These are phyloP conservation scores for Phytophthora brassicae DNA, from an alignment of 352 stramenopile genomes.

Conservation along the genomic window DNA sequence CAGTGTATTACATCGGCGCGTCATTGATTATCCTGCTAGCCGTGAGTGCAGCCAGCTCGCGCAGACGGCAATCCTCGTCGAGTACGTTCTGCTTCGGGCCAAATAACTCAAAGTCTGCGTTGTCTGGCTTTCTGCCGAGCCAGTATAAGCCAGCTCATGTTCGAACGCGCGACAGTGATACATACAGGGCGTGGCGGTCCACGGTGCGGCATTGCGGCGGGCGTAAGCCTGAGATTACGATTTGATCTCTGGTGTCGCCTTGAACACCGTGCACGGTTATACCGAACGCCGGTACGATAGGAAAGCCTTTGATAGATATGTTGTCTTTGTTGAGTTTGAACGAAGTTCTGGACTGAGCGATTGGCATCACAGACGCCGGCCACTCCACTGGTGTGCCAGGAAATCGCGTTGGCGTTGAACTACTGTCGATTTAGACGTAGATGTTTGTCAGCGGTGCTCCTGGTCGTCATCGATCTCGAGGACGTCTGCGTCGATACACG, in stretches of 20 bases:
- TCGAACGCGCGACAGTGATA: conserved; percentile 11
- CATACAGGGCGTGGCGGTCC: conserved; percentile 21
- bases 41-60: background rate
- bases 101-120: background rate
- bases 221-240: conserved; percentile 19
- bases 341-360: background rate
- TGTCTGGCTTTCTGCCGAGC: conserved; percentile 1
- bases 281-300: conserved; percentile 24
- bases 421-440: too few relatives aligned
- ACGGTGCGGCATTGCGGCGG: background rate
- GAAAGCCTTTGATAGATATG: conserved; percentile 22
- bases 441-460: too few relatives aligned
- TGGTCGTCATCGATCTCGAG: too few relatives aligned
- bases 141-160: conserved; percentile 13
- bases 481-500: too few relatives aligned
- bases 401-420: too few relatives aligned
- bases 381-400: background rate
- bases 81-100: background rate
- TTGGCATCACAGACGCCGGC: conserved; percentile 23
- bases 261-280: conserved; percentile 29
- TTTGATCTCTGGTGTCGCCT: conserved; percentile 9
- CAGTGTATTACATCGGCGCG: too few relatives aligned
- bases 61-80: background rate
- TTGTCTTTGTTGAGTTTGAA: background rate
- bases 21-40: too few relatives aligned